These are phyloP conservation scores for Plantago coronopus DNA, from an alignment of 305 asterid genomes.

Conservation along the genomic window DNA sequence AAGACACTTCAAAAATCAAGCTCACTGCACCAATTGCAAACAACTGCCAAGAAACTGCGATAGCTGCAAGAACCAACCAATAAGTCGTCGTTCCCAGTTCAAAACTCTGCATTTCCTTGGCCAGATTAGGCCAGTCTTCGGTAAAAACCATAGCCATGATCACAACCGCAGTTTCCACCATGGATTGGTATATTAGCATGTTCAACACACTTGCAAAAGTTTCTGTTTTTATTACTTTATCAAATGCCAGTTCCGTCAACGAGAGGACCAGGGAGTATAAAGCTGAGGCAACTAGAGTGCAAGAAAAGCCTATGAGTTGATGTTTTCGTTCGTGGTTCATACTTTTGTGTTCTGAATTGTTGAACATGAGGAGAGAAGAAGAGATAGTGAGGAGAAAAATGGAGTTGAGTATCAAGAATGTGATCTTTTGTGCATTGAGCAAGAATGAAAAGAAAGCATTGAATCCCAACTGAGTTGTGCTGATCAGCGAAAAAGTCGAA, in stretches of 20 bases:
- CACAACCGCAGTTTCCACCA: conserved; percentile 30
- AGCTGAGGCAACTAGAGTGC: conserved; percentile 37
- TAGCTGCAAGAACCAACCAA: conserved; percentile 20
- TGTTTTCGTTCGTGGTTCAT: conserved; percentile 11
- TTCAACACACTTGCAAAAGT: conserved; percentile 27
- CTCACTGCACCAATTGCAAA: conserved; percentile 34
- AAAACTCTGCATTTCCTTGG: conserved; percentile 35
- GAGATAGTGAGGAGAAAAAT: conserved; percentile 43
- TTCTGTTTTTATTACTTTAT: conserved; percentile 26
- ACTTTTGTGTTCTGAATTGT: conserved; percentile 11
- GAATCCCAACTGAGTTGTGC: conserved; percentile 50
- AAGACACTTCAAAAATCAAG: conserved; percentile 35
- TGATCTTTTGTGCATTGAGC: conserved; percentile 45
- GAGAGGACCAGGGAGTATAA: conserved; percentile 31
- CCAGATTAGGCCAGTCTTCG: conserved; percentile 30
- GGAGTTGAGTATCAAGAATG: conserved; percentile 43
- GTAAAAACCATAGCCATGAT: conserved; percentile 19
- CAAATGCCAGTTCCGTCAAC: conserved; percentile 23
- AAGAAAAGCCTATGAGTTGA: conserved; percentile 23
- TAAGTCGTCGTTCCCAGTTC: conserved; percentile 29
- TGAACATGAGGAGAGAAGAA: conserved; percentile 43
- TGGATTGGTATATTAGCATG: conserved; percentile 30
- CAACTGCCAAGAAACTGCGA: conserved; percentile 39
- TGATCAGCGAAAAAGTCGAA: conserved; percentile 42
- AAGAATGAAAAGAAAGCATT: conserved; percentile 55